Evolutionary conservation across 163 green algal genomes (phyloP).

Genomic region (Chloromonas sp.): DNA sequence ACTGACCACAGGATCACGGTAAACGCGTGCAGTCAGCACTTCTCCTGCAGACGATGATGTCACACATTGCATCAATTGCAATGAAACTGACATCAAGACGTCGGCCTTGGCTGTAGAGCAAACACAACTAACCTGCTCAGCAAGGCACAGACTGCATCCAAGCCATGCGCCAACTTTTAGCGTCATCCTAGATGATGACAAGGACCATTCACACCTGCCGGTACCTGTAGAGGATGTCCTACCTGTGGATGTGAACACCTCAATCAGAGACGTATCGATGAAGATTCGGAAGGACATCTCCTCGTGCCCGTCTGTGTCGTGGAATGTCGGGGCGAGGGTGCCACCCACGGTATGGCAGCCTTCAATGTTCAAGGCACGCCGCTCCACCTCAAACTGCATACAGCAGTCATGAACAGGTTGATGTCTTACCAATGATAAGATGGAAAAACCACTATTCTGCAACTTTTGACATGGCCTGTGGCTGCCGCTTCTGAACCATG

Average conservation of each 20-base stretch:
- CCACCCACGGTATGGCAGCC: constrained; percentile 12
- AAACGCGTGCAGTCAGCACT: neutral
- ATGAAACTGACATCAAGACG: neutral
- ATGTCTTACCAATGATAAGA: too few species aligned
- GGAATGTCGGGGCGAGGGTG: too few species aligned
- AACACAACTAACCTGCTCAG: neutral
- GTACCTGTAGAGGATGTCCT: neutral
- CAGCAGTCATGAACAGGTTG: neutral
- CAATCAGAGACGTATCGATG: constrained; percentile 9
- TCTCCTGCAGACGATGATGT: neutral
- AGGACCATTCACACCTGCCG: neutral
- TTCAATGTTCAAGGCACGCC: neutral
- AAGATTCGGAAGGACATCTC: constrained; percentile 4
- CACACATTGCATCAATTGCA: neutral
- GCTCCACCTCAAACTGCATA: neutral
- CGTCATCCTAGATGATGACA: neutral
- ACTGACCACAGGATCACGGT: neutral
- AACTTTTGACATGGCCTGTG: too few species aligned
- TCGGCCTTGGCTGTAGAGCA: neutral
- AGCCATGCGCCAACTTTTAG: neutral
- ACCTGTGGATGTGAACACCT: constrained; percentile 29
- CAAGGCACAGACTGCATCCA: neutral
- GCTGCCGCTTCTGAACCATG: too few species aligned
- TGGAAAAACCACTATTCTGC: too few species aligned
- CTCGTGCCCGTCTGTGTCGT: too few species aligned